Evolutionary conservation across 306 rosid genomes (phyloP), one percentile per base, ranked within the genome.

Genomic region (Cicer yamashitae): DNA sequence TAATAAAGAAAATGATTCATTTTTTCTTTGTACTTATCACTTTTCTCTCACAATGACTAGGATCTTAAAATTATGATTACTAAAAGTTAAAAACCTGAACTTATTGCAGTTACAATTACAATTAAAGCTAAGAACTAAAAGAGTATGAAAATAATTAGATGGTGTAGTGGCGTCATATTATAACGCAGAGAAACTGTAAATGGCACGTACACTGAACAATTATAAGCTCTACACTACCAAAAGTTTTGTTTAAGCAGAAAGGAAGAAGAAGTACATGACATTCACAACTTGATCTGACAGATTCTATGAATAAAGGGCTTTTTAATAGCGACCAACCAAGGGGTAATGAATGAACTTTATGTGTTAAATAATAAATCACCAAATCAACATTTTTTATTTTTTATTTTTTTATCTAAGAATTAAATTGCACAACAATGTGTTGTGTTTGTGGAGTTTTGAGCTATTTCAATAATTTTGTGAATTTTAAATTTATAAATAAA

Each of bases 61-160:
- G 50, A 45, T 73, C 46, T 45, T 3, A 56, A 56, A 66, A 40
- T 37, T 17, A 75, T 61, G 61, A 75, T 81, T 69, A 77, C 77
- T 62, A 68, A 40, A 80, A 74, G 76, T 67, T 43, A 74, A 59
- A 74, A 74, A 43, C 14, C 69, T 8, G 62, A 51, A 2, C 7
- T 46, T 9, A 67, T 34, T 34, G n/a, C 75, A 77, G 12, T 47
- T 50, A 43, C 44, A 54, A 58, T 5, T 25, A 25, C 34, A 25
- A 25, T 45, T 37, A 30, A 30, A 67, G 40, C 15, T 30, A 45
- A 5, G 50, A 25, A 62, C 39, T 17, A 7, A 22, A 70, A 78
- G 59, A 15, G 46, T 70, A 45, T 56, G 9, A 62, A 51, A 37
- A 78, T 70, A 70, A 78, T 78, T 78, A 65, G 69, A 47, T 58